phyloP scores from a whole-genome alignment of 176 grass and related monocot species.

The Triticum turgidum region DNA sequence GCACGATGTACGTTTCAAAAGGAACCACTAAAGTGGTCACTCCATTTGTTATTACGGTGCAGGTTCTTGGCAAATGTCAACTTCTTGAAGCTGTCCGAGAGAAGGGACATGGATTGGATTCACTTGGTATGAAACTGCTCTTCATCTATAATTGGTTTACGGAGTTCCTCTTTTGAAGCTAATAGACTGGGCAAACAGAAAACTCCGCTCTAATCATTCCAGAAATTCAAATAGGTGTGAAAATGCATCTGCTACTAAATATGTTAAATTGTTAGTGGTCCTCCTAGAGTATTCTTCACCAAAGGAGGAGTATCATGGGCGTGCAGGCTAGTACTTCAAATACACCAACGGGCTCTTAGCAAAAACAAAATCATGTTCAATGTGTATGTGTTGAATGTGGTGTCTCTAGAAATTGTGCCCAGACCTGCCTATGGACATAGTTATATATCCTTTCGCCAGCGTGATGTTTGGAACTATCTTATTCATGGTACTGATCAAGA shows the following conservation, averaged over 20 bases:
- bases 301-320: too few relatives aligned
- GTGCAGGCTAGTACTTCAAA: too few relatives aligned
- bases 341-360: too few relatives aligned
- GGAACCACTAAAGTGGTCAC: neutral
- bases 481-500: constrained; percentile 20
- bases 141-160: neutral
- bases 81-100: constrained; percentile 74
- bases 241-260: neutral
- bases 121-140: constrained; percentile 48
- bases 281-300: too few relatives aligned
- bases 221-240: neutral
- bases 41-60: neutral
- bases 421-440: too few relatives aligned
- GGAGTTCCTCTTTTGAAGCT: neutral
- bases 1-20: neutral
- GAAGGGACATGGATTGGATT: constrained; percentile 74
- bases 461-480: neutral
- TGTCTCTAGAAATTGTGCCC: too few relatives aligned
- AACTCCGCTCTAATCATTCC: neutral
- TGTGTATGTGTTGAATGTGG: too few relatives aligned
- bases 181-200: neutral
- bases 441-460: neutral
- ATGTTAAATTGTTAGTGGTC: neutral
- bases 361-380: too few relatives aligned
- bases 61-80: constrained; percentile 89